Base-by-base conservation (phyloP, 2,329 filamentous ascomycete genomes). In the Pseudonectria foliicola region DNA sequence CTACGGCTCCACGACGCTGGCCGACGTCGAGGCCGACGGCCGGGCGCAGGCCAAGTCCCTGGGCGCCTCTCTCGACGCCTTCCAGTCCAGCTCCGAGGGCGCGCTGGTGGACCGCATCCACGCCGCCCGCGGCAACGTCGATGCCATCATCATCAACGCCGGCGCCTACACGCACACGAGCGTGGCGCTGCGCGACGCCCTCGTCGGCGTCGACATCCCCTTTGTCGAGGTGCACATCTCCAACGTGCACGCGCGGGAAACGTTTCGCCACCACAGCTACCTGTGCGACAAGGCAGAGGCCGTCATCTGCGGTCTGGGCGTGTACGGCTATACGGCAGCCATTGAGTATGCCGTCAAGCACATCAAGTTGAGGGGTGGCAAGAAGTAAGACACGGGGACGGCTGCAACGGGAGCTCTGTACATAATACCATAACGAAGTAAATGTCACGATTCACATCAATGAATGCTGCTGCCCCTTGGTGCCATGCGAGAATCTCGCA, bases 51-150 rank as follows among this genome's bases (percentile, higher is more conserved):
- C 75, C 23, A 31, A 58, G 0, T 44, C 54, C 0, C 67, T 77
- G 2, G 65, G 65, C 1, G 54, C 62, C 7, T 58, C 61, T 6
- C 59, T 89, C 14, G 59, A 71, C 8, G 59, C 69, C 26, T 85
- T 84, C 58, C 84, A 89, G 60, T 85, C 81, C 11, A 90, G 89
- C 62, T 78, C 84, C 55, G 85, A 90, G 59, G 84, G 84, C 35
- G 76, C 74, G 21, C 74, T 87, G 41, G 67, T 87, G 39, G 82
- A 87, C 61, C 73, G 80, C 41, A 82, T 90, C 45, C 84, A 89
- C 35, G 70, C 68, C 13, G 81, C 81, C 0, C 70, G 77, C 2
- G 52, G 53, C 3, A 63, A 64, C 2, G 62, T 76, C 13, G 78
- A 84, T 42, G 80, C 71, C 43, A 74, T 85, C 45, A 64, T 89